Evolutionary conservation across 345 rosid genomes (phyloP).

Genomic region (Xanthoceras sorbifolium): DNA sequence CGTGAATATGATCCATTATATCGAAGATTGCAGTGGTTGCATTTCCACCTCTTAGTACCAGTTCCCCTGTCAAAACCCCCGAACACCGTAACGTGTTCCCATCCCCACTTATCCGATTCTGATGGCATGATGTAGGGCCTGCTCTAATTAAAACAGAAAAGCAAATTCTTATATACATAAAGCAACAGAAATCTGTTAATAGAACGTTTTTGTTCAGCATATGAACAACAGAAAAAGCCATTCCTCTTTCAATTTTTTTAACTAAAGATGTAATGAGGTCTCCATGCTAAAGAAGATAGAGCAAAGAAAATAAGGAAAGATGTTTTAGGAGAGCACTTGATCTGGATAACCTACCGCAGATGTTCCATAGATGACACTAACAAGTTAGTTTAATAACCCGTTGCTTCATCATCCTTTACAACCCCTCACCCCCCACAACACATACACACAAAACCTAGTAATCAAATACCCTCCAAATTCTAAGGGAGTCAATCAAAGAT

Average conservation of each 20-base stretch:
- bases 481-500: too few species aligned
- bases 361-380: too few species aligned
- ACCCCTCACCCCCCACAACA: too few species aligned
- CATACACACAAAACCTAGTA: too few species aligned
- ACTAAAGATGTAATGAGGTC: background rate
- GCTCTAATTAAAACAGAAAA: background rate
- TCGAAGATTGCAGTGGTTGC: slow-evolving; percentile 48
- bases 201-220: background rate
- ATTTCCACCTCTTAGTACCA: slow-evolving; percentile 61
- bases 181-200: slow-evolving; percentile 11
- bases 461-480: too few species aligned
- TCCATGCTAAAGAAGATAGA: background rate
- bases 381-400: too few species aligned
- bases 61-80: slow-evolving; percentile 56
- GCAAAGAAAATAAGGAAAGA: background rate
- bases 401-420: too few species aligned
- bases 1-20: slow-evolving; percentile 63
- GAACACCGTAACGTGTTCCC: slow-evolving; percentile 56
- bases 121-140: slow-evolving; percentile 30
- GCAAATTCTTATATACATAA: too few species aligned
- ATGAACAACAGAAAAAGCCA: background rate
- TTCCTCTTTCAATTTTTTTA: background rate
- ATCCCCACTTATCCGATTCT: slow-evolving; percentile 59
- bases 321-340: background rate
- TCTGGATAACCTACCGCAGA: background rate